Base-by-base conservation (phyloP, 306 rosid genomes). In the Coriaria nepalensis region DNA sequence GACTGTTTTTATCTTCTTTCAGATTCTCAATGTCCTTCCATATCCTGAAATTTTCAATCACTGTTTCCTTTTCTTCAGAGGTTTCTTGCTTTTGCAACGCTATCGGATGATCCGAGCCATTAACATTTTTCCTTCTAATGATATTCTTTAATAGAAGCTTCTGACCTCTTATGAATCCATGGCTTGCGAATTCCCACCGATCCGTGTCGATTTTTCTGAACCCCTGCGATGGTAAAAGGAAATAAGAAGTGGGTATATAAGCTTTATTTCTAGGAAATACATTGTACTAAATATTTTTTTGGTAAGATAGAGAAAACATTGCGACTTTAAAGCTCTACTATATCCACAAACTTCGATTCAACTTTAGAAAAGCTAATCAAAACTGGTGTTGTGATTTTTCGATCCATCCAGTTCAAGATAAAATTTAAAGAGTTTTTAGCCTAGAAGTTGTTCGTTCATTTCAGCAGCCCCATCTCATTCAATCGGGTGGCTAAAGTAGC, bases 21-120 rank as follows among this genome's bases (percentile, higher is more conserved):
- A 92, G 79, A 68, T 56, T 82, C 86, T 85, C 96, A 33, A 92
- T 76, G 69, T 85, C 94, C 63, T 75, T 92, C 83, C 79, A 65
- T 2, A 85, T 73, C 62, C 56, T 59, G 0, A 60, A 40, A 59
- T 54, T 47, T 5, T 52, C 58, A 36, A 40, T 56, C 14, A 67
- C 72, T 63, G 68, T 75, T 6, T 43, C 53, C 6, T 69, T 50
- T 48, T 46, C 64, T 11, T 73, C 82, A 32, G 55, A 53, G n/a
- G 45, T 62, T 37, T 73, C 82, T 35, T 65, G 63, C 65, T 61
- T 70, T 41, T 61, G 71, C 33, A 35, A 39, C 20, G 67, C 39
- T 49, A 71, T 71, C 46, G 55, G 78, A 59, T 79, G 84, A 60
- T 87, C 93, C 4, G 70, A 57, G 35, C 37, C 63, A n/a, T 71